Evolutionary conservation across 208 protist species (phyloP), one percentile per base, ranked within the genome.

Genomic region (Endotrypanum monterogeii): DNA sequence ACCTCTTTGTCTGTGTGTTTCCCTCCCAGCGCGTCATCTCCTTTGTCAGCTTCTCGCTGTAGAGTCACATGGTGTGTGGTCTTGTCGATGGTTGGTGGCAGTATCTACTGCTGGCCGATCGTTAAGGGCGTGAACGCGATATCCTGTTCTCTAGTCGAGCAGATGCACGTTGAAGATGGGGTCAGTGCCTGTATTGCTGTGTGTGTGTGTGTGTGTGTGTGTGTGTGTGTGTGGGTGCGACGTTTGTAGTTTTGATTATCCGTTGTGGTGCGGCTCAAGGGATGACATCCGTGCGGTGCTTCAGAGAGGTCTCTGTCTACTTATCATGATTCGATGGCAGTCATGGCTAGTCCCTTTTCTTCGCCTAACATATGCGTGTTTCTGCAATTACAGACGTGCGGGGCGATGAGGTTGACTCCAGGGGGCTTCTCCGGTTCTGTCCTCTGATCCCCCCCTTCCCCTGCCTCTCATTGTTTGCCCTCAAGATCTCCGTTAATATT

Each of bases 121-220:
- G 16, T 25, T 65, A 11, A 20, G 9, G 37, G 37, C 23, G 60
- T 18, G 6, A 48, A 65, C 16, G 14, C 35, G 8, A 14, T 5
- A 30, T 48, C 7, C 32, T 30, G 9, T 16, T 20, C 1, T 46
- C 8, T 23, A n/a, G 20, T 8, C 14, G 56, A 62, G 11, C 56
- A 32, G 56, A 32, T 62, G 56, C 4, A 2, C 56, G 20, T n/a
- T 18, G 16, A 16, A 20, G 4, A 41, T 12, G 23, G 56, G 30
- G 18, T 25, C 32, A 20, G 56, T 62, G 44, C 44, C 44, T 14
- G 44, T 14, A 32, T 62, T 5, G 8, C 44, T 14, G 44, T 14
- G 46, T 28, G 71, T 25, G 56, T 74, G 37, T 74, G 28, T 76
- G 44, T 73, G 25, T 79, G 41, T 32, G 1, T 74, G 41, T 32